phyloP scores from a whole-genome alignment of 345 rosid species.

The Leavenworthia alabamica region DNA sequence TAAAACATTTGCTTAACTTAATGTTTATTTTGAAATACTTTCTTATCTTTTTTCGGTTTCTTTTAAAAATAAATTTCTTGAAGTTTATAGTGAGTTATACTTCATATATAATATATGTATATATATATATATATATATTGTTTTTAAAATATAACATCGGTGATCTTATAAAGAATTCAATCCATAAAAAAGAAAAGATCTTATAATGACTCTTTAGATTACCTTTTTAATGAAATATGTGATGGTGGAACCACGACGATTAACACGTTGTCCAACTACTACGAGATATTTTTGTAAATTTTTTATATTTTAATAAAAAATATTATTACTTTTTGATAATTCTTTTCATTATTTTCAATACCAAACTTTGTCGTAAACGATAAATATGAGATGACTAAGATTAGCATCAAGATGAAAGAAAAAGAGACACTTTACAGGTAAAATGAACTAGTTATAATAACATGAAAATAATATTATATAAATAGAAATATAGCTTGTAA shows the following conservation, averaged over 20 bases:
- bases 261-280: constrained; percentile 24
- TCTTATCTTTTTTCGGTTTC: too few species aligned
- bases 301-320: too few species aligned
- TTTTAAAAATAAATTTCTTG: neutral
- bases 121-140: too few species aligned
- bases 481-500: too few species aligned
- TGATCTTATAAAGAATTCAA: neutral
- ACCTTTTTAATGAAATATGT: constrained; percentile 9
- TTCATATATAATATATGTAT: neutral
- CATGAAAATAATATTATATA: too few species aligned
- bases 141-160: neutral
- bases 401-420: neutral
- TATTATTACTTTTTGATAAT: too few species aligned
- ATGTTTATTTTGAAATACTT: neutral
- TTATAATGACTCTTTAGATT: neutral
- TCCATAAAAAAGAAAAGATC: neutral
- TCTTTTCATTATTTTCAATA: neutral
- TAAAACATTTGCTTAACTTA: neutral
- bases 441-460: neutral
- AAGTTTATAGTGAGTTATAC: neutral
- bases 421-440: constrained; percentile 4
- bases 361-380: constrained; percentile 11
- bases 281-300: constrained; percentile 1
- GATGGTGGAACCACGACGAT: constrained; percentile 20
- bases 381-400: constrained; percentile 19